Conservation (phyloP, 2,329 filamentous ascomycete genomes). For the Didymella exigua region DNA sequence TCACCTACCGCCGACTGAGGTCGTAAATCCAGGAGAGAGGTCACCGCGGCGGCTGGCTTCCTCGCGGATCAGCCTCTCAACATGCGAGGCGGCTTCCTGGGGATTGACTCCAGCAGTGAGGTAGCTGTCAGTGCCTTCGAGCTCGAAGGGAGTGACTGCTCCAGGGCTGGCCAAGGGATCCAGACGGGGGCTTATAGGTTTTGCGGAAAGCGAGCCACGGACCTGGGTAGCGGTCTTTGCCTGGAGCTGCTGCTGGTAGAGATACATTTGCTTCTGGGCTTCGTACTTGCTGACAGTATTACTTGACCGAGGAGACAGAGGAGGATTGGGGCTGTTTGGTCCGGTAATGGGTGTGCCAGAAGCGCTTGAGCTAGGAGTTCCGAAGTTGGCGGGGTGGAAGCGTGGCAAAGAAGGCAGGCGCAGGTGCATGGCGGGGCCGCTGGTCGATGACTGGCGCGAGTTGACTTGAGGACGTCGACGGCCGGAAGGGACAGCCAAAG, state of each 20-base stretch:
- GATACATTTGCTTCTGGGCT: constrained; percentile 55
- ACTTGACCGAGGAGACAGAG: constrained; percentile 50
- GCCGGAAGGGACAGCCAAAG: constrained; percentile 44
- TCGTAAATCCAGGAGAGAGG: constrained; percentile 36
- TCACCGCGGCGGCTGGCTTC: constrained; percentile 50
- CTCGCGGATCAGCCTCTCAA: constrained; percentile 55
- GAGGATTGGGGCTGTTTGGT: constrained; percentile 50
- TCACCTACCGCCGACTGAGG: constrained; percentile 43
- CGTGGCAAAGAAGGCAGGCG: constrained; percentile 57
- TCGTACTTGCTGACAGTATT: constrained; percentile 53
- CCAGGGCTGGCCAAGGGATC: constrained; percentile 58
- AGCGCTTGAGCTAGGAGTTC: constrained; percentile 47
- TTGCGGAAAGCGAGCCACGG: constrained; percentile 31
- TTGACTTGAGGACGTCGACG: constrained; percentile 42
- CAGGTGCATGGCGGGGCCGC: constrained; percentile 46
- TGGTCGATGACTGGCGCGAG: constrained; percentile 42
- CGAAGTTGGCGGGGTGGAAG: constrained; percentile 60
- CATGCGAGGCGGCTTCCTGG: constrained; percentile 48
- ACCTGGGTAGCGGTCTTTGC: constrained; percentile 37
- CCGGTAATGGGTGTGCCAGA: constrained; percentile 47
- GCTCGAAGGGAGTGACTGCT: constrained; percentile 59
- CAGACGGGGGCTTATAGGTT: constrained; percentile 56
- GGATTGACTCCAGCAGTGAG: constrained; percentile 52
- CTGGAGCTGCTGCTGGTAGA: constrained; percentile 56
- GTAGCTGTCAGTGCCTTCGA: constrained; percentile 54